These are phyloP conservation scores for Pythium guiyangense DNA, from an alignment of 352 stramenopile genomes.

Conservation along the genomic window DNA sequence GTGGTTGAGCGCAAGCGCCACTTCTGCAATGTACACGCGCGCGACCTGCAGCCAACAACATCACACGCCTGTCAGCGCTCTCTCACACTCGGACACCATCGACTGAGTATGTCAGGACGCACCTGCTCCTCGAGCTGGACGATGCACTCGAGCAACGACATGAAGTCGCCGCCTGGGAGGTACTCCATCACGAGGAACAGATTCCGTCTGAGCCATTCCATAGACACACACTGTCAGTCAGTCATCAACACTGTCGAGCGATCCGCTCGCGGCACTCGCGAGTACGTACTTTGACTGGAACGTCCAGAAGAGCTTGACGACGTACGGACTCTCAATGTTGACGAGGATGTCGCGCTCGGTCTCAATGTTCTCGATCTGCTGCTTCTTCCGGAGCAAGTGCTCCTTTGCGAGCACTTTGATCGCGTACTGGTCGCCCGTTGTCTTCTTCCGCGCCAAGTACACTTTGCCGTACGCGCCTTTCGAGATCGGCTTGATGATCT, in stretches of 20 bases:
- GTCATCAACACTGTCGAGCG: too few relatives aligned
- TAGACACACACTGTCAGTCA: not conserved
- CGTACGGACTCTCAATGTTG: conserved; percentile 84
- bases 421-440: conserved; percentile 85
- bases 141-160: conserved; percentile 86
- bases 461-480: conserved; percentile 89
- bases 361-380: conserved; percentile 79
- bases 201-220: conserved; percentile 38
- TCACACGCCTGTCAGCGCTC: not conserved
- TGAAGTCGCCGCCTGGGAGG: conserved; percentile 86
- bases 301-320: conserved; percentile 90
- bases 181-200: conserved; percentile 92
- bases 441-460: conserved; percentile 84
- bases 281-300: conserved; percentile 83
- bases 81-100: not conserved
- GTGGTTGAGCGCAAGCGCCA: conserved; percentile 83
- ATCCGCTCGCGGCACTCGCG: not conserved
- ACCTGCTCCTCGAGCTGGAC: conserved; percentile 86
- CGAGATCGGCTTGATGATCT: conserved; percentile 88
- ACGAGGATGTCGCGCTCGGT: conserved; percentile 87
- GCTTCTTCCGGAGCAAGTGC: conserved; percentile 86
- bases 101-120: not conserved
- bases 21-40: conserved; percentile 85
- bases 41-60: conserved; percentile 44
- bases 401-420: conserved; percentile 90